phyloP scores from a whole-genome alignment of 148 eudicot species.

The Pouteria glomerata region DNA sequence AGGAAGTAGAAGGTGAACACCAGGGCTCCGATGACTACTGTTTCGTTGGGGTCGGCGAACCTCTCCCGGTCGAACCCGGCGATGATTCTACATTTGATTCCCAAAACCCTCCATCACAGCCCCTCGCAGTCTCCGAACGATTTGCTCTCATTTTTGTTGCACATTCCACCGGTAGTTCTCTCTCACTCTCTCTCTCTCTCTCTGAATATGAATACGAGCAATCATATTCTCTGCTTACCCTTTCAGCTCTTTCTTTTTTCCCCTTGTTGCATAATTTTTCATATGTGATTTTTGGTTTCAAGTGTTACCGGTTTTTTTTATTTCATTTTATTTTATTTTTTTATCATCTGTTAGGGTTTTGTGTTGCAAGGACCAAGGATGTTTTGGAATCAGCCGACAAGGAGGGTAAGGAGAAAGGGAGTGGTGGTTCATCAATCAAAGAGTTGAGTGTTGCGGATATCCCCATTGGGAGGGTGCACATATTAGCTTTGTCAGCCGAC shows the following conservation, averaged over 20 bases:
- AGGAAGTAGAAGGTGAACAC: slow-evolving; percentile 60
- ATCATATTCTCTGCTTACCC: neutral
- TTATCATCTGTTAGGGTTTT: slow-evolving; percentile 54
- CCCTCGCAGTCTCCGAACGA: slow-evolving; percentile 51
- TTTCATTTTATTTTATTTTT: too few relatives aligned
- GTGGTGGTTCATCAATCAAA: slow-evolving; percentile 40
- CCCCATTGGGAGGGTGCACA: slow-evolving; percentile 61
- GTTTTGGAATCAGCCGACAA: slow-evolving; percentile 48
- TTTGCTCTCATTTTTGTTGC: slow-evolving; percentile 55
- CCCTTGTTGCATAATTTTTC: neutral
- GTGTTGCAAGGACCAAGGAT: slow-evolving; percentile 68
- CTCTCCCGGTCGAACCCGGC: slow-evolving; percentile 38
- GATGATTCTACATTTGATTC: slow-evolving; percentile 32
- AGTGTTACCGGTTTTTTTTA: neutral
- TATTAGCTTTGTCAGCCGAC: slow-evolving; percentile 65
- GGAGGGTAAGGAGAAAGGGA: slow-evolving; percentile 43
- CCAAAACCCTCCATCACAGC: slow-evolving; percentile 42
- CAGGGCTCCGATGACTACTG: slow-evolving; percentile 44
- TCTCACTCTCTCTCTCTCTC: neutral
- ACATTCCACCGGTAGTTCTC: slow-evolving; percentile 40
- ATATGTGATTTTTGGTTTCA: neutral
- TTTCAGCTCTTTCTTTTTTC: neutral
- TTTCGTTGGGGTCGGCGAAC: slow-evolving; percentile 55
- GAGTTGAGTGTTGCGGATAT: slow-evolving; percentile 63
- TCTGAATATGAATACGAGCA: neutral